phyloP scores from a whole-genome alignment of 495 filamentous ascomycete genomes.

The Ramalina intermedia region DNA sequence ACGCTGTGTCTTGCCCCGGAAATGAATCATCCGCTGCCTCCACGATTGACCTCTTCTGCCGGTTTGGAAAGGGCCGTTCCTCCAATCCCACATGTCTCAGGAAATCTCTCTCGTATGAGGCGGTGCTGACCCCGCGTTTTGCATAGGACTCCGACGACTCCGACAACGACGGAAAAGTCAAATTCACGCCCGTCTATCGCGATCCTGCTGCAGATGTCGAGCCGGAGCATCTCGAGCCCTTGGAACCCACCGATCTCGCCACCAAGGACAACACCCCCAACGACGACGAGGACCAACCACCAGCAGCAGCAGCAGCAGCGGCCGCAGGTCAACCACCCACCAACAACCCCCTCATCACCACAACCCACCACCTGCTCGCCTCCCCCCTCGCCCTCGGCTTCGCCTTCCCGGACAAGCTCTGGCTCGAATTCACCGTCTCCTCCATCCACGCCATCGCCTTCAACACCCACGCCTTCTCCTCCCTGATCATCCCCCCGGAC shows the following conservation, averaged over 20 bases:
- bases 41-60: too few relatives aligned
- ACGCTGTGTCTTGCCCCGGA: too few relatives aligned
- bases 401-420: slow-evolving; percentile 76
- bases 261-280: slow-evolving; percentile 47
- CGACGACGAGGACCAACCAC: slow-evolving; percentile 42
- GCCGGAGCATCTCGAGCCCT: slow-evolving; percentile 44
- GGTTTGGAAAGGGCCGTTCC: too few relatives aligned
- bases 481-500: slow-evolving; percentile 57
- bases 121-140: too few relatives aligned
- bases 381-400: slow-evolving; percentile 92
- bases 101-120: too few relatives aligned
- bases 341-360: slow-evolving; percentile 38
- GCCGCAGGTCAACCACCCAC: background rate
- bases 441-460: slow-evolving; percentile 70
- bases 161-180: too few relatives aligned
- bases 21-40: too few relatives aligned
- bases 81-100: too few relatives aligned
- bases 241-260: slow-evolving; percentile 44
- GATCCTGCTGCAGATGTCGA: background rate
- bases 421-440: slow-evolving; percentile 80
- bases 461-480: slow-evolving; percentile 70
- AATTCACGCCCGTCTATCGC: too few relatives aligned
- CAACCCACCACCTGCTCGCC: slow-evolving; percentile 78
- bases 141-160: too few relatives aligned
- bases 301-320: background rate